A percentile compares a stretch with the other conserved stretches of the same genome.
phyloP scores from a whole-genome alignment of 2,329 filamentous ascomycete species.

The Septoria petroselini region DNA sequence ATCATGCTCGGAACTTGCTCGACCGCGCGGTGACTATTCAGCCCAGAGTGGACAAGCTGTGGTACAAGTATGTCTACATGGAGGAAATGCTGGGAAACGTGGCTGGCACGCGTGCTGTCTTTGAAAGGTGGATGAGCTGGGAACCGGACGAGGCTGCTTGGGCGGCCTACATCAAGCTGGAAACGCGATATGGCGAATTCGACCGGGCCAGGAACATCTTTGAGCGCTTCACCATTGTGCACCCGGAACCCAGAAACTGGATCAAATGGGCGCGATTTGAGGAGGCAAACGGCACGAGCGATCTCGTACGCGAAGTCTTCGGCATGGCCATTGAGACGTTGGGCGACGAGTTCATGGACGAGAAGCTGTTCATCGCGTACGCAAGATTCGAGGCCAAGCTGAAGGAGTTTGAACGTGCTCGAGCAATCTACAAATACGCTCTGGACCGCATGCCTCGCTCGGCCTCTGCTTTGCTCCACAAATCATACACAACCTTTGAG shows the following conservation, averaged over 20 bases:
- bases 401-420: constrained; percentile 89
- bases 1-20: constrained; percentile 89
- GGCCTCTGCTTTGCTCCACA: constrained; percentile 79
- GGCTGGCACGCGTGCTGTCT: constrained; percentile 85
- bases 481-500: constrained; percentile 94
- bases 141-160: constrained; percentile 94
- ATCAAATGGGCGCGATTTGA: constrained; percentile 99
- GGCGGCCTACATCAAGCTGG: constrained; percentile 93
- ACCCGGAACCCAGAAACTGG: constrained; percentile 94
- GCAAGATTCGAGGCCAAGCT: constrained; percentile 92
- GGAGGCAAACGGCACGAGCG: constrained; percentile 89
- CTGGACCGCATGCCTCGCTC: constrained; percentile 87
- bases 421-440: constrained; percentile 96
- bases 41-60: constrained; percentile 89
- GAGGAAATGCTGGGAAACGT: constrained; percentile 97
- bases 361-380: constrained; percentile 92
- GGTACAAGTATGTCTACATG: constrained; percentile 99
- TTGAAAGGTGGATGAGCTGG: constrained; percentile 98
- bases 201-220: constrained; percentile 89
- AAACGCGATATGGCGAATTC: constrained; percentile 91
- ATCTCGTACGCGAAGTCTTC: constrained; percentile 88
- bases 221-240: constrained; percentile 82
- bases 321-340: constrained; percentile 82
- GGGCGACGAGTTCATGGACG: constrained; percentile 93
- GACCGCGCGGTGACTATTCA: constrained; percentile 92